Base-by-base conservation (phyloP, 495 filamentous ascomycete genomes). In the Glonium stellatum region DNA sequence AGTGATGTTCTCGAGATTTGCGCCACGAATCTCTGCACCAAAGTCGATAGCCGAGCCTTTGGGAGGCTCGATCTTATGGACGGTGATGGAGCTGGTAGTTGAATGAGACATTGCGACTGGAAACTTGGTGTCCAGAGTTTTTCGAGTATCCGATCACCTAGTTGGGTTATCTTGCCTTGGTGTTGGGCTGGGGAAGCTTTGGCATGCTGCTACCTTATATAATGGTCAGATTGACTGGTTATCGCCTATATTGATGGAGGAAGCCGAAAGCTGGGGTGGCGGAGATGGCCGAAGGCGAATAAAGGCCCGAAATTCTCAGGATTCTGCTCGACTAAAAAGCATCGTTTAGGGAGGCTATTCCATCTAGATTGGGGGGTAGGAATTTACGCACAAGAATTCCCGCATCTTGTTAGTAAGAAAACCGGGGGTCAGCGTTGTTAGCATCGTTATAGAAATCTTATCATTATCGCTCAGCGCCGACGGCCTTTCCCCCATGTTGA, bases 11-110 rank as follows among this genome's bases (percentile, higher is more conserved):
- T 63, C 55, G 36, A 63, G 54, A 49, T 63, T 48, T 5, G 55
- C 60, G 22, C 60, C 60, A 53, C 54, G 46, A 23, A 63, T 13
- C 41, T 63, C 60, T 31, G 60, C 60, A 31, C 60, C 60, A 36
- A 63, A 63, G 27, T 63, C 55, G 37, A 58, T 54, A n/a, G 54
- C 48, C 18, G 55, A 63, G 10, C 60, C 60, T 23, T 42, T 42
- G 0, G 60, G 54, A n/a, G 48, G 52, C 18, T 52, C 31, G 22
- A 63, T 34, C 60, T 54, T 63, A 19, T 63, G 60, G 11, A 58
- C 36, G 0, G 54, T 63, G 37, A 63, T 63, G n/a, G 34, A n/a
- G 49, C 60, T 55, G 23, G 46, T 47, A 36, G 48, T 58, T 1
- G 54, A 46, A 48, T 63, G 60, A 54, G 60, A 55, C 60, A 63